These are phyloP conservation scores for Silybum marianum DNA, from an alignment of 129 eudicot genomes.

Conservation along the genomic window DNA sequence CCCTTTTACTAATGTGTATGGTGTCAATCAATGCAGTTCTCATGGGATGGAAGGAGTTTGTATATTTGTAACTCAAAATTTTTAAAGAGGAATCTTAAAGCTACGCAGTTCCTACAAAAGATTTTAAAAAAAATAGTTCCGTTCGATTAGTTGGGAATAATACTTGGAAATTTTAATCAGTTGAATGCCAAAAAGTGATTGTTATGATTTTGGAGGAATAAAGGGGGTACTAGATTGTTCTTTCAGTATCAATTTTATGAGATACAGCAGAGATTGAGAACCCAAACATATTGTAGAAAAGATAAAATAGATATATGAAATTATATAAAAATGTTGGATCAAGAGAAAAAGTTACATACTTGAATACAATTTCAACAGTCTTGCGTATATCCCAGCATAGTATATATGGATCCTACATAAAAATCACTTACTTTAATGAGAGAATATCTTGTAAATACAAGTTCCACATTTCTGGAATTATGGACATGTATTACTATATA, in stretches of 20 bases:
- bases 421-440: conserved; percentile 11
- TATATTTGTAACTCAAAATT: background rate
- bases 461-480: background rate
- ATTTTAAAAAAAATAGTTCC: background rate
- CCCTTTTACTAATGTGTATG: background rate
- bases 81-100: background rate
- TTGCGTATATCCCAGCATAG: conserved; percentile 99
- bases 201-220: background rate
- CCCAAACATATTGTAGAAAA: background rate
- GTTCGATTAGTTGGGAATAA: background rate
- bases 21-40: background rate
- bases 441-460: conserved; percentile 9
- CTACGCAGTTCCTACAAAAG: background rate
- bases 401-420: conserved; percentile 84
- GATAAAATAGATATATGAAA: conserved; percentile 4
- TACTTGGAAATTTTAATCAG: background rate
- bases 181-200: background rate
- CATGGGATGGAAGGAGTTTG: background rate
- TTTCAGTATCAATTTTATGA: background rate
- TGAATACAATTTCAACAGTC: conserved; percentile 89
- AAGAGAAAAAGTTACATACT: conserved; percentile 50
- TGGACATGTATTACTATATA: background rate
- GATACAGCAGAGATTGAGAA: background rate
- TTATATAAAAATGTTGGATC: conserved; percentile 11
- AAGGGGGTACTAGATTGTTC: background rate